phyloP scores from a whole-genome alignment of 768 basidiomycete species.

The Calocera viscosa region DNA sequence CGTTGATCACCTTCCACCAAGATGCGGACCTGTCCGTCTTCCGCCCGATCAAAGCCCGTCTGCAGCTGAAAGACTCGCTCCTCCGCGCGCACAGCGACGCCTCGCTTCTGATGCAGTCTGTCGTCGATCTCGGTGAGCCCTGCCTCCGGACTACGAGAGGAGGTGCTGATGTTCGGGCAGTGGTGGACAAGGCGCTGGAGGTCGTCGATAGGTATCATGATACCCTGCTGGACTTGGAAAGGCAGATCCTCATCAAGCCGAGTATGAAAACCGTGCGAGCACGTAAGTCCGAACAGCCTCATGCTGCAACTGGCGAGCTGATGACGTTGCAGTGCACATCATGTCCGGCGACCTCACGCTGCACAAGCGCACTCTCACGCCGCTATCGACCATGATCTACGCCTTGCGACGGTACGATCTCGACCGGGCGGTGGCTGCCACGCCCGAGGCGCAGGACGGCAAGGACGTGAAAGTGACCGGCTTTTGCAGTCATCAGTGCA shows the following conservation, averaged over 20 bases:
- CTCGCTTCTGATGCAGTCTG: conserved; percentile 52
- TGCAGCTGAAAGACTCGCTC: conserved; percentile 46
- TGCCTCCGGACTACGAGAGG: conserved; percentile 15
- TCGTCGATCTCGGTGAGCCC: conserved; percentile 43
- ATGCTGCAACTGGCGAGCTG: not conserved
- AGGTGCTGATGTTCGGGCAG: conserved; percentile 24
- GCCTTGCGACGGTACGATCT: conserved; percentile 57
- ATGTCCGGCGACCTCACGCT: conserved; percentile 61
- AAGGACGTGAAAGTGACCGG: conserved; percentile 35
- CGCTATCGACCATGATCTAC: conserved; percentile 56
- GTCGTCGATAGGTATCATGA: conserved; percentile 45
- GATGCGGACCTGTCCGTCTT: conserved; percentile 35
- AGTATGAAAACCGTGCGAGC: conserved; percentile 48
- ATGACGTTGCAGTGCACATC: conserved; percentile 47
- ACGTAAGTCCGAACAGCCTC: conserved; percentile 31
- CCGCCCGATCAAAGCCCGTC: conserved; percentile 43
- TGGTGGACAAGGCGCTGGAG: conserved; percentile 55
- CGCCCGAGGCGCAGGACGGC: conserved; percentile 15
- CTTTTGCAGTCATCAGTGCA: conserved; percentile 55
- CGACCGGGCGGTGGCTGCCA: conserved; percentile 47
- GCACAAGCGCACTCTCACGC: conserved; percentile 61
- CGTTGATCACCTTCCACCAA: conserved; percentile 50
- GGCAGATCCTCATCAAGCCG: conserved; percentile 45
- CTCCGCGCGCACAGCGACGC: conserved; percentile 52
- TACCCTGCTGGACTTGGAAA: conserved; percentile 50